phyloP scores from a whole-genome alignment of 106 monocot genomes.

The Platanthera guangdongensis region DNA sequence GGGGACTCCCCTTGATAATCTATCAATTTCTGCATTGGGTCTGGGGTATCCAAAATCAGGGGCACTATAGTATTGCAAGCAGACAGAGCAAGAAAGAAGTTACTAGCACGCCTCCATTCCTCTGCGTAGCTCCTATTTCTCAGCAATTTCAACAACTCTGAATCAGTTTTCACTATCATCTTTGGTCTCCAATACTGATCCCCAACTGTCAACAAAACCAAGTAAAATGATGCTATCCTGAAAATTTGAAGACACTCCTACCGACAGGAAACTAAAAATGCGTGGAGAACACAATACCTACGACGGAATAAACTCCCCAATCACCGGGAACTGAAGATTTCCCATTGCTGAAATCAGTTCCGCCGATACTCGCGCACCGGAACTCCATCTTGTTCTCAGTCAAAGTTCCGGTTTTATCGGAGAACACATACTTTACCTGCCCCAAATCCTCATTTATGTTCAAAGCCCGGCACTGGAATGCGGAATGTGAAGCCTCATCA shows the following conservation, averaged over 20 bases:
- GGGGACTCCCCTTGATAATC: constrained; percentile 97
- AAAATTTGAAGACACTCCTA: constrained; percentile 1
- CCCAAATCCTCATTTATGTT: constrained; percentile 98
- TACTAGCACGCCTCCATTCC: constrained; percentile 24
- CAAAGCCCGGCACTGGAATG: constrained; percentile 87
- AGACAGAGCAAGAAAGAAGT: constrained; percentile 76
- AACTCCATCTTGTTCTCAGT: constrained; percentile 99
- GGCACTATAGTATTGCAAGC: constrained; percentile 96
- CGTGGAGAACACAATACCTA: constrained; percentile 26
- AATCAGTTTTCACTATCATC: constrained; percentile 57
- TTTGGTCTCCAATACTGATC: constrained; percentile 67
- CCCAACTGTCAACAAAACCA: constrained; percentile 33
- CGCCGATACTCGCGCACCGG: constrained; percentile 57
- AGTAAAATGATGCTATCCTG: constrained; percentile 4
- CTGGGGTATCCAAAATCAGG: constrained; percentile 38
- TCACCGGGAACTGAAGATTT: constrained; percentile 1
- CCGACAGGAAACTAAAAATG: not conserved
- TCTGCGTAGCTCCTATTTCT: constrained; percentile 29
- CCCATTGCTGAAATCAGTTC: constrained; percentile 50
- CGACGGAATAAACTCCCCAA: constrained; percentile 17
- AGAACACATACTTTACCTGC: constrained; percentile 89
- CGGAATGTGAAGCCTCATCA: constrained; percentile 47
- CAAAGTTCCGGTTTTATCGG: constrained; percentile 91
- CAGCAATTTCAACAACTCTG: constrained; percentile 39
- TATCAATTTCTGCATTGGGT: constrained; percentile 41